These are phyloP conservation scores for Jamesozyma rosinii DNA, from an alignment of 805 yeast species.

Conservation along the genomic window DNA sequence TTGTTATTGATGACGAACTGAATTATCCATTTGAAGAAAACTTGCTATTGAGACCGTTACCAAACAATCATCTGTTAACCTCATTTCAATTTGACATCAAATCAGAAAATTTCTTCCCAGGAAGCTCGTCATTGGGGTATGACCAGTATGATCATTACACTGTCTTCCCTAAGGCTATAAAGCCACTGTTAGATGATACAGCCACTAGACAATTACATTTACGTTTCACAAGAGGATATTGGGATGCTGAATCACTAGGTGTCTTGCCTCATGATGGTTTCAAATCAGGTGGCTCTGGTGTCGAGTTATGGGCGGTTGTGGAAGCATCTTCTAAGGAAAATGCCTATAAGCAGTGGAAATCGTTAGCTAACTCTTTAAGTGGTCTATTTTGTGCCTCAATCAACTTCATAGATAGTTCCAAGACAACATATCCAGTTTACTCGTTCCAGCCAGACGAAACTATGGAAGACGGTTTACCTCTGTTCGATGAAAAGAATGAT, in stretches of 20 bases:
- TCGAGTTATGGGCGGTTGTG: slow-evolving; percentile 82
- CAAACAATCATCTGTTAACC: slow-evolving; percentile 59
- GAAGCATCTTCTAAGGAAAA: slow-evolving; percentile 48
- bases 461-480: slow-evolving; percentile 16
- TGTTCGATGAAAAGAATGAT: slow-evolving; percentile 29
- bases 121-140: slow-evolving; percentile 15
- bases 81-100: slow-evolving; percentile 60
- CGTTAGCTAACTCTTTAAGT: slow-evolving; percentile 64
- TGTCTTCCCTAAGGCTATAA: slow-evolving; percentile 71
- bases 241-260: slow-evolving; percentile 90
- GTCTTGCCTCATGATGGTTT: slow-evolving; percentile 62
- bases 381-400: slow-evolving; percentile 94
- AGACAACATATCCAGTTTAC: slow-evolving; percentile 59
- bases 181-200: slow-evolving; percentile 62
- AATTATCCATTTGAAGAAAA: slow-evolving; percentile 49
- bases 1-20: slow-evolving; percentile 8
- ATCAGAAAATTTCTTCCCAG: slow-evolving; percentile 38
- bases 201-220: slow-evolving; percentile 69
- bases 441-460: slow-evolving; percentile 24
- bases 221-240: slow-evolving; percentile 88
- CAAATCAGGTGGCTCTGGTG: slow-evolving; percentile 86
- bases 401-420: slow-evolving; percentile 72
- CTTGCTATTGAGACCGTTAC: slow-evolving; percentile 57
- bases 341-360: slow-evolving; percentile 61
- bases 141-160: slow-evolving; percentile 42